Percentiles rank a stretch among this genome's conserved stretches.
Evolutionary conservation across 768 basidiomycete species (phyloP).

Genomic region (Suillus plorans): DNA sequence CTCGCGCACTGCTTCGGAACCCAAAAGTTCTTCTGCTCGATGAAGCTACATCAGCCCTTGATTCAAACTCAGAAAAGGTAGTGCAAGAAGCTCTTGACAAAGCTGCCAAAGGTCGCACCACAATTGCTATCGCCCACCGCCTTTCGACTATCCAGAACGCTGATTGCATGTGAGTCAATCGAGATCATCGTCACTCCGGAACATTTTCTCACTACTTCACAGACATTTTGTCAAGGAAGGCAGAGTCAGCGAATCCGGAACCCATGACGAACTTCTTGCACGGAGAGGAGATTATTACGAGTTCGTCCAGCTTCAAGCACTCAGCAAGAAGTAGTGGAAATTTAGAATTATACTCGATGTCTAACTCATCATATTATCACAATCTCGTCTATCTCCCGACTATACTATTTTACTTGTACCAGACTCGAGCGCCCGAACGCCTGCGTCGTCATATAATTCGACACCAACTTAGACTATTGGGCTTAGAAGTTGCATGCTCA

Average conservation of each 20-base stretch:
- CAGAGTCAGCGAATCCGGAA: slow-evolving; percentile 79
- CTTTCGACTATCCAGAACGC: slow-evolving; percentile 92
- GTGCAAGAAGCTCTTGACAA: slow-evolving; percentile 93
- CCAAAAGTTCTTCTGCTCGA: slow-evolving; percentile 87
- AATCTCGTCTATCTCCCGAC: background rate
- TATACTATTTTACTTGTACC: background rate
- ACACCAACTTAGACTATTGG: background rate
- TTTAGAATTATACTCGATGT: background rate
- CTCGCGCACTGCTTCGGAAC: slow-evolving; percentile 84
- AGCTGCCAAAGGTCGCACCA: slow-evolving; percentile 90
- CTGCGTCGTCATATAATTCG: background rate
- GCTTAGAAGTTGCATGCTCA: background rate
- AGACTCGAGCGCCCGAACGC: background rate
- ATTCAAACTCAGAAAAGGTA: slow-evolving; percentile 89
- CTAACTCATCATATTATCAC: background rate
- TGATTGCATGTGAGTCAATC: slow-evolving; percentile 69
- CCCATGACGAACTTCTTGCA: slow-evolving; percentile 77
- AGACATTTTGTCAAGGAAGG: slow-evolving; percentile 92
- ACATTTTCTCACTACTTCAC: slow-evolving; percentile 10
- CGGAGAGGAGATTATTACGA: slow-evolving; percentile 75
- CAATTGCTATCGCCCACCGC: slow-evolving; percentile 93
- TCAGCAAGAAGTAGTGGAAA: slow-evolving; percentile 39
- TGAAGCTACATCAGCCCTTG: slow-evolving; percentile 89
- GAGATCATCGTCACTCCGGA: background rate
- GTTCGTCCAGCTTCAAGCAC: slow-evolving; percentile 83